phyloP scores from a whole-genome alignment of 2,329 filamentous ascomycete species.

The Alternaria metachromatica region DNA sequence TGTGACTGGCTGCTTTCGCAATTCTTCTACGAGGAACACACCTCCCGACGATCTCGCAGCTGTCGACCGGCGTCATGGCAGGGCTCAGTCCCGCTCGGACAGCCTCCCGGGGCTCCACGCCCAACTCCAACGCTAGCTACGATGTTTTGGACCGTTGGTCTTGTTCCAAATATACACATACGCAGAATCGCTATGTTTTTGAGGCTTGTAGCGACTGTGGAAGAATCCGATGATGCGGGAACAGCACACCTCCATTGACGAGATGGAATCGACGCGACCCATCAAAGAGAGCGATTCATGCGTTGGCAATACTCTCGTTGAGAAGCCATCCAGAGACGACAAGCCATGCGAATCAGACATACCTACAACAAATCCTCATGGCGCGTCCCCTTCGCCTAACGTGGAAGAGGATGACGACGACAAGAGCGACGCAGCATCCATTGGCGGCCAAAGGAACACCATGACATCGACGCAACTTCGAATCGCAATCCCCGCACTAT shows the following conservation, averaged over 20 bases:
- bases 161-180: not conserved
- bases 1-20: not conserved
- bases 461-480: constrained; percentile 59
- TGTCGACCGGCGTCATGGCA: not conserved
- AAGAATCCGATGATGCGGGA: not conserved
- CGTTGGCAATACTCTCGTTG: not conserved
- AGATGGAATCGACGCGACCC: not conserved
- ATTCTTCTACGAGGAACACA: not conserved
- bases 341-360: not conserved
- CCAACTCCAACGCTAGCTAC: not conserved
- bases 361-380: not conserved
- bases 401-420: constrained; percentile 1
- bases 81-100: not conserved
- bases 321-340: not conserved
- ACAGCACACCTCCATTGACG: not conserved
- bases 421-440: constrained; percentile 18
- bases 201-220: not conserved
- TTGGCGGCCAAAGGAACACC: constrained; percentile 60
- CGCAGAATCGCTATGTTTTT: not conserved
- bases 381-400: not conserved
- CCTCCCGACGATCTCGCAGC: not conserved
- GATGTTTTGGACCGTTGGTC: not conserved
- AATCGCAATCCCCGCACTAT: constrained; percentile 60
- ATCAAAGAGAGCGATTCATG: not conserved
- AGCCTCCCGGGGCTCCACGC: constrained; percentile 3